Evolutionary conservation across 257 asterid species (phyloP).

Genomic region (Henckelia pumila): DNA sequence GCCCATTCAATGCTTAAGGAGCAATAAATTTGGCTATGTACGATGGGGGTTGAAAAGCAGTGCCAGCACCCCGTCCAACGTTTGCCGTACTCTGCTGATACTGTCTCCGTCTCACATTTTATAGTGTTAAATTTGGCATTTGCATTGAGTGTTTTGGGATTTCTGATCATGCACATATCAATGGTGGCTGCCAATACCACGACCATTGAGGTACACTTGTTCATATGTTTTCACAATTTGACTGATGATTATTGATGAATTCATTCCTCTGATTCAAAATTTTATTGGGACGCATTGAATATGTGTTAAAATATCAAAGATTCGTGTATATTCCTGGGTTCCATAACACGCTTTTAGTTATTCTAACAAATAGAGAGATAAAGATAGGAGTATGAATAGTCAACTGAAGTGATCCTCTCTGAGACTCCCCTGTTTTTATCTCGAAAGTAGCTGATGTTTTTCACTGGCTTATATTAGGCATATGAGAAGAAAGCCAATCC

Average conservation of each 20-base stretch:
- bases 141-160: constrained; percentile 68
- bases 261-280: not conserved
- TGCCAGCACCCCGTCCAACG: not conserved
- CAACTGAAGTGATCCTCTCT: not conserved
- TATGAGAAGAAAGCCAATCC: constrained; percentile 51
- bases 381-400: not conserved
- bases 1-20: not conserved
- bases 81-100: constrained; percentile 5
- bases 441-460: constrained; percentile 10
- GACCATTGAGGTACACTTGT: constrained; percentile 57
- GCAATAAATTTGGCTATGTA: not conserved
- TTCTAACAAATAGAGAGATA: not conserved
- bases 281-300: not conserved
- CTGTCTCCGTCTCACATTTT: constrained; percentile 17
- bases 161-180: constrained; percentile 67
- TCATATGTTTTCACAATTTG: constrained; percentile 10
- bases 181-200: constrained; percentile 65
- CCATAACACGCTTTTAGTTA: no score
- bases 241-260: not conserved
- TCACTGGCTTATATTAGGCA: constrained; percentile 36
- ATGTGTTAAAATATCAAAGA: not conserved
- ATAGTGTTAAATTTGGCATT: constrained; percentile 75
- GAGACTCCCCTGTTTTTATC: not conserved
- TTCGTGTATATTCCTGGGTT: not conserved
- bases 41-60: not conserved